Percentiles rank a stretch among this genome's conserved stretches.
Conservation (phyloP, 164 flowering plant genomes). For the Vitis rupestris region DNA sequence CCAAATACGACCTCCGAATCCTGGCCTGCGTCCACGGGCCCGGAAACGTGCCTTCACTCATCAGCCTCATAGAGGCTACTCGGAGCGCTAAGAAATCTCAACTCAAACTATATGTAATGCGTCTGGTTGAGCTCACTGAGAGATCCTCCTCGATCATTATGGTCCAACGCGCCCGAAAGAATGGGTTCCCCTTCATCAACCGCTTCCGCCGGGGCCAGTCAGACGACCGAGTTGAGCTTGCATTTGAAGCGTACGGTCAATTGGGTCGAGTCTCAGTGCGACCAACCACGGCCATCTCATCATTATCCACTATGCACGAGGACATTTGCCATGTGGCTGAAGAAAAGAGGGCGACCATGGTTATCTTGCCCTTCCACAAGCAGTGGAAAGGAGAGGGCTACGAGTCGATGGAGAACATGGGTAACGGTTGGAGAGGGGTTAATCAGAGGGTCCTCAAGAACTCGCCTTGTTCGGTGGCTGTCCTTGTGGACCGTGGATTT, state of each 20-base stretch:
- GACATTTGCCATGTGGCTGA: slow-evolving; percentile 72
- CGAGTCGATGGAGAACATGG: slow-evolving; percentile 29
- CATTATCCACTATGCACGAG: slow-evolving; percentile 69
- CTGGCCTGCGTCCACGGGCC: slow-evolving; percentile 63
- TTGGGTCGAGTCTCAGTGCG: slow-evolving; percentile 51
- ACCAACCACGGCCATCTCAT: slow-evolving; percentile 56
- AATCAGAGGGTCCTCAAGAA: slow-evolving; percentile 11
- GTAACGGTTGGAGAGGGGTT: slow-evolving; percentile 8
- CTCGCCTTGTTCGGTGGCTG: slow-evolving; percentile 5
- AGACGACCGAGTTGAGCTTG: slow-evolving; percentile 32
- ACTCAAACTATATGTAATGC: slow-evolving; percentile 58
- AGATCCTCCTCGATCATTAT: slow-evolving; percentile 66
- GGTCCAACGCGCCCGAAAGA: slow-evolving; percentile 49
- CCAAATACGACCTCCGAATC: slow-evolving; percentile 40
- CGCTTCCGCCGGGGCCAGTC: slow-evolving; percentile 23
- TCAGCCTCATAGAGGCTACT: slow-evolving; percentile 53
- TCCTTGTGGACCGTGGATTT: slow-evolving; percentile 16
- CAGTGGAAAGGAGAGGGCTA: slow-evolving; percentile 29
- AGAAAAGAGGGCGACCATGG: slow-evolving; percentile 49
- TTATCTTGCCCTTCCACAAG: slow-evolving; percentile 72
- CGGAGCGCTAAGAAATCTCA: slow-evolving; percentile 31
- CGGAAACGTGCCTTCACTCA: slow-evolving; percentile 46
- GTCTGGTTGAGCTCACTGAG: slow-evolving; percentile 67
- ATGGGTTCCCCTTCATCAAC: slow-evolving; percentile 50
- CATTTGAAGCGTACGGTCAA: slow-evolving; percentile 44